Base-by-base conservation (phyloP, 306 rosid species). In the Castanea mollissima region DNA sequence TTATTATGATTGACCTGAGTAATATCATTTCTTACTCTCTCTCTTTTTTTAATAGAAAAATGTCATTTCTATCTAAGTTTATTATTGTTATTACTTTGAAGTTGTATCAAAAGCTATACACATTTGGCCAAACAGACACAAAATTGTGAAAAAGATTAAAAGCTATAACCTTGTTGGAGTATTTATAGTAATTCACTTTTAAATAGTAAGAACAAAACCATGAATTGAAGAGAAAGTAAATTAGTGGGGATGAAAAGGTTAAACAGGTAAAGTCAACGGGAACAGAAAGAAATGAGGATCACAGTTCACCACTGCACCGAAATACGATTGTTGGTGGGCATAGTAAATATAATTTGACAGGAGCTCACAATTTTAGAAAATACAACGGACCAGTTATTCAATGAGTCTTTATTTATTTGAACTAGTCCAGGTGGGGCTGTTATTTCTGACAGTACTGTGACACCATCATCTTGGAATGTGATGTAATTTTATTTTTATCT, bases 221-320 rank as follows among this genome's bases (percentile, higher is more conserved):
- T 49, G 54, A 10, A 49, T 49, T 13, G 76, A 27, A 46, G n/a
- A 69, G 25, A 19, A 12, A 56, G 75, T 75, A 63, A 73, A 62
- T 69, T 74, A 51, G 34, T 6, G 41, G 74, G 58, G 58, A 49
- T 38, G 15, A 60, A 5, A 72, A 44, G 65, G 79, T 21, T 29
- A 84, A 84, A 84, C 79, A 27, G 77, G 85, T 75, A 81, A 86
- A 81, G 44, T 59, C 14, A 80, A 65, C 19, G 81, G 90, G 88
- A 76, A 78, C 92, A 74, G 89, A 91, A 91, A 91, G 91, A 85
- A 80, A 88, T 80, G 90, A 87, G 81, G 87, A 87, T 88, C 81
- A 64, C 54, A 11, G 46, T 41, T 41, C 46, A 41, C 46, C 46
- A 8, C 46, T 49, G 75, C 87, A 32, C 87, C 69, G 88, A 85